phyloP scores from a whole-genome alignment of 1,284 basidiomycete species.

The Papiliotrema terrestris region DNA sequence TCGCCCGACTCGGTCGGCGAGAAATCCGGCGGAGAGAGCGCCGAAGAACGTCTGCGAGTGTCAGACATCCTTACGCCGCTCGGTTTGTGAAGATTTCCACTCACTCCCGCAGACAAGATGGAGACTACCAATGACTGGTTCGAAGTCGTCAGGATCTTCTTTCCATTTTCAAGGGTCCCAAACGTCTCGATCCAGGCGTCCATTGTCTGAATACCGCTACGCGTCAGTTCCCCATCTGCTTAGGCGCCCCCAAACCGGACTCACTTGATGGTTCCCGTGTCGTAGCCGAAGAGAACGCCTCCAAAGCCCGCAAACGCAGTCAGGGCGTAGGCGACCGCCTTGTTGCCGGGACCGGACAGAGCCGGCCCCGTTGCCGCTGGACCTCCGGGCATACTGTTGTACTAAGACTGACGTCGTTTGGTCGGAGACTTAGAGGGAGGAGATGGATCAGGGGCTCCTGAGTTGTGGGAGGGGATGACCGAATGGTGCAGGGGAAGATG shows the following conservation, averaged over 20 bases:
- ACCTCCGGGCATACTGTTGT: no score
- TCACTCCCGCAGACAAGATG: constrained; percentile 50
- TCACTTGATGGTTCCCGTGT: constrained; percentile 40
- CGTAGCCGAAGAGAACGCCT: constrained; percentile 61
- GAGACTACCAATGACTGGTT: constrained; percentile 47
- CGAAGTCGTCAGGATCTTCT: constrained; percentile 31
- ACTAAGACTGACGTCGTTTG: no score
- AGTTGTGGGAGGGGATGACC: no score
- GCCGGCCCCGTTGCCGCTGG: constrained; percentile 33
- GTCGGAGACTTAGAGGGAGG: no score
- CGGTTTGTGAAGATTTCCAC: no score
- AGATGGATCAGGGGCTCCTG: no score
- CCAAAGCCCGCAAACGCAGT: constrained; percentile 25
- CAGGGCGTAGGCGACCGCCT: constrained; percentile 49
- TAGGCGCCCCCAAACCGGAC: no score
- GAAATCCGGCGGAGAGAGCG: constrained; percentile 48
- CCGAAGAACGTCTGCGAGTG: constrained; percentile 51
- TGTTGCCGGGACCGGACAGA: constrained; percentile 26
- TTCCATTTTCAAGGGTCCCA: constrained; percentile 26
- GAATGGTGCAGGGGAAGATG: no score
- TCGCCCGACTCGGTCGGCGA: constrained; percentile 50
- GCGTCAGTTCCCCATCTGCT: constrained; percentile 15
- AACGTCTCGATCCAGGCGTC: constrained; percentile 12
- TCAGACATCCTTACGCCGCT: no score
- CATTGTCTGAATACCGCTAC: constrained; percentile 17